These are phyloP conservation scores for Apiotrichum porosum DNA, from an alignment of 1,284 basidiomycete species.

Conservation along the genomic window DNA sequence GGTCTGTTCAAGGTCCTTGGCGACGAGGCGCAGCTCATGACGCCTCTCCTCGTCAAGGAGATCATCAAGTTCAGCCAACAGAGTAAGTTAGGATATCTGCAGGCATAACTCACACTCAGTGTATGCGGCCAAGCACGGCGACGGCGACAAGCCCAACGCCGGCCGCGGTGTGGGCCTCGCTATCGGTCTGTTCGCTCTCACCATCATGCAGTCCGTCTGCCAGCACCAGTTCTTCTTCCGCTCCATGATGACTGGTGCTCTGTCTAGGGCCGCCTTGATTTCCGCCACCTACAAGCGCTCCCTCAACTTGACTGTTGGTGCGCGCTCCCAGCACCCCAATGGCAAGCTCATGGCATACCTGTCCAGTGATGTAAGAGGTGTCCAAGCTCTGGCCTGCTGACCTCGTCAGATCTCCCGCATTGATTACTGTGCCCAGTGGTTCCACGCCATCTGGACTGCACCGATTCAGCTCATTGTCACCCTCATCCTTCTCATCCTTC, in stretches of 20 bases:
- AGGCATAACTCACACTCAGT: constrained; percentile 15
- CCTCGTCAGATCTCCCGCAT: constrained; percentile 34
- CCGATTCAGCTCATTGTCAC: constrained; percentile 62
- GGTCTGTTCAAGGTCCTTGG: constrained; percentile 49
- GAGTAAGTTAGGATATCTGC: constrained; percentile 43
- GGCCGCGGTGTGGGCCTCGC: constrained; percentile 67
- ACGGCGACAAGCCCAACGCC: constrained; percentile 51
- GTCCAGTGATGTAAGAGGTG: constrained; percentile 58
- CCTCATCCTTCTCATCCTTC: constrained; percentile 40
- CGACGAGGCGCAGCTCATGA: constrained; percentile 58
- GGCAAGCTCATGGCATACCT: constrained; percentile 71
- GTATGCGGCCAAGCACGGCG: constrained; percentile 37
- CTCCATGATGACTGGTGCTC: constrained; percentile 65
- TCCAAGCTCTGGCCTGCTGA: neutral
- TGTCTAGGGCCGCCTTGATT: constrained; percentile 67
- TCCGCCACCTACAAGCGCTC: constrained; percentile 69
- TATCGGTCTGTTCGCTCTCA: constrained; percentile 63
- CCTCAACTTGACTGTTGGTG: constrained; percentile 61
- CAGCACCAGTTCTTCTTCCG: constrained; percentile 74
- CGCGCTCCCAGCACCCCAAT: constrained; percentile 61
- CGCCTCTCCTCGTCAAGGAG: constrained; percentile 61
- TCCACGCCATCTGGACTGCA: constrained; percentile 60
- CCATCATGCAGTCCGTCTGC: constrained; percentile 57
- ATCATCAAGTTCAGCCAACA: constrained; percentile 65
- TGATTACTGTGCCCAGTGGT: constrained; percentile 51